Evolutionary conservation across 352 stramenopile species (phyloP), one percentile per base, ranked within the genome.

Genomic region (Elongisporangium undulatum): DNA sequence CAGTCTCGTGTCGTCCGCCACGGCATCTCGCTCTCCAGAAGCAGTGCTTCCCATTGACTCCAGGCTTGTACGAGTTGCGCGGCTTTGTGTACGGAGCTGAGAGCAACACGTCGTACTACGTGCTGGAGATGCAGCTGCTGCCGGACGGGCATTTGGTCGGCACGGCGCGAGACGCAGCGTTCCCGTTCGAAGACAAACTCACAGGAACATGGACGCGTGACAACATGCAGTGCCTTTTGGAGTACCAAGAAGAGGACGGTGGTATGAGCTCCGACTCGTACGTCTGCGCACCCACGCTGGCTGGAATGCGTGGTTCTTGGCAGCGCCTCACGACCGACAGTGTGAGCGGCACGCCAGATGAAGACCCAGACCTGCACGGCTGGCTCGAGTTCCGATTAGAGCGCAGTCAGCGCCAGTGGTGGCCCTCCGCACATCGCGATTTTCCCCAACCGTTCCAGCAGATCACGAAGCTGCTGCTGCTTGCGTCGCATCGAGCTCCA

Each of bases 211-310:
- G 80, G 80, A 75, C 64, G 10, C 68, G 67, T 24, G 56, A 65
- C 38, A 56, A 74, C 12, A 16, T 90, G 16, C 68, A 63, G 39
- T 90, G 82, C 39, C 58, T 78, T 55, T 52, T 90, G 51, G 58
- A 77, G 61, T 90, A 88, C 64, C 53, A 70, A 23, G 78, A 80
- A 67, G 61, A 73, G 23, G 64, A 74, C 41, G 29, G 29, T 9
- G 77, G 74, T 24, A 68, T 78, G n/a, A 77, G 78, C 53, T 75
- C 68, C 19, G 88, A 87, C 45, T 61, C 77, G 50, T 87, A 88
- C 55, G 72, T 71, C 21, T 66, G 70, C 19, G 76, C 67, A 3
- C 68, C 77, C 13, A 71, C 64, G 52, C 49, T 55, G 1, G 77
- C 70, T 21, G 60, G 66, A 3, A 51, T 86, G 48, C 68, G 80